A percentile compares a stretch with the other conserved stretches of the same genome.
phyloP scores from a whole-genome alignment of 2,329 filamentous ascomycete species.

The Xylaria polymorpha region DNA sequence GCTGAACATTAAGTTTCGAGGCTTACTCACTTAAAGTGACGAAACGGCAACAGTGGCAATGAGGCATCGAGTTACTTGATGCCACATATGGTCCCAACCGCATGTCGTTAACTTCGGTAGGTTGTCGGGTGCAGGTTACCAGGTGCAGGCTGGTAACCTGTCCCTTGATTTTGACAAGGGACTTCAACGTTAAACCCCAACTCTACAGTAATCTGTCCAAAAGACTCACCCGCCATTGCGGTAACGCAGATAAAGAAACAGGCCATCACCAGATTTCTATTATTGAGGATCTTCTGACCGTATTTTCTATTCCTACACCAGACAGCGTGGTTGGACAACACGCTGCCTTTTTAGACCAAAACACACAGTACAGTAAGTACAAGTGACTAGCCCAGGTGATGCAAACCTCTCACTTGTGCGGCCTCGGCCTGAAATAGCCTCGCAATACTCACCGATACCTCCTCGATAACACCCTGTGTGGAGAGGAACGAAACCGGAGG shows the following conservation, averaged over 20 bases:
- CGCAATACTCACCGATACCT: slow-evolving; percentile 2
- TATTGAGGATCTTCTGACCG: slow-evolving; percentile 2
- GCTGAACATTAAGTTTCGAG: slow-evolving; percentile 3
- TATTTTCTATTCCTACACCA: slow-evolving; percentile 13
- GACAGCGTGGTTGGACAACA: slow-evolving; percentile 2
- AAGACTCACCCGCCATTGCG: not conserved
- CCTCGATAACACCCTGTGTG: slow-evolving; percentile 17
- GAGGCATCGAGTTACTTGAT: not conserved
- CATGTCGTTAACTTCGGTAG: not conserved
- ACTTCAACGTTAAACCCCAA: not conserved
- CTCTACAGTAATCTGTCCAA: not conserved
- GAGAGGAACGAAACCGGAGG: slow-evolving; percentile 8
- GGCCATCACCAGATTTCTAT: not conserved
- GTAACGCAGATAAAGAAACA: not conserved
- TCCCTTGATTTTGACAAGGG: not conserved
- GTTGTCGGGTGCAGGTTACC: not conserved
- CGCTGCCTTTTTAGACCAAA: slow-evolving; percentile 16
- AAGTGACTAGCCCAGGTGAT: slow-evolving; percentile 9
- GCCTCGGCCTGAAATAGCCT: slow-evolving; percentile 23
- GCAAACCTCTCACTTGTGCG: slow-evolving; percentile 4
- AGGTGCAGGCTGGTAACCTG: not conserved
- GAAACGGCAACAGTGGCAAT: not conserved
- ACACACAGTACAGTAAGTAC: not conserved
- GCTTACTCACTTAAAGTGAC: not conserved
- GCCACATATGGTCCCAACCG: not conserved